phyloP scores from a whole-genome alignment of 257 asterid species.

The Nicotiana knightiana region DNA sequence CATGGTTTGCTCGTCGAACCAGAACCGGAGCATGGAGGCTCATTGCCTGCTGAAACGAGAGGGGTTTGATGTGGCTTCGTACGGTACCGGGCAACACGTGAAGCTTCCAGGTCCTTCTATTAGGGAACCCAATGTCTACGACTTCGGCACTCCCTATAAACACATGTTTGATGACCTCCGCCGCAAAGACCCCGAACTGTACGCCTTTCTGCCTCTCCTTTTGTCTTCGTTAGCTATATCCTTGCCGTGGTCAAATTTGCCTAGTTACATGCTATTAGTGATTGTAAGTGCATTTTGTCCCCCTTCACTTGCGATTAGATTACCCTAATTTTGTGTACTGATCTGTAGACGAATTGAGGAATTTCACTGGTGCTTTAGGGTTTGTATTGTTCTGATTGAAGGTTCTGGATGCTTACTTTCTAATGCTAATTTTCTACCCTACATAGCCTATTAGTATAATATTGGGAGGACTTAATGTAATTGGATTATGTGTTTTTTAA shows the following conservation, averaged over 20 bases:
- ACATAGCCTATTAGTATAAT: not conserved
- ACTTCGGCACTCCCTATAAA: conserved; percentile 93
- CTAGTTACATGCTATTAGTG: too few species aligned
- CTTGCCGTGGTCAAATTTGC: not conserved
- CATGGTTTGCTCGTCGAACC: conserved; percentile 97
- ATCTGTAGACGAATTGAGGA: not conserved
- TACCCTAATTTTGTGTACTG: not conserved
- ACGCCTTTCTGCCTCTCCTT: not conserved
- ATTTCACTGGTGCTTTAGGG: not conserved
- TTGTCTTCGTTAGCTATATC: not conserved
- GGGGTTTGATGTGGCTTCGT: conserved; percentile 85
- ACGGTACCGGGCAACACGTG: conserved; percentile 98
- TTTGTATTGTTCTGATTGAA: not conserved
- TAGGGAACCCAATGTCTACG: conserved; percentile 95
- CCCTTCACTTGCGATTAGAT: not conserved
- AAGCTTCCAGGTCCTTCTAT: conserved; percentile 99
- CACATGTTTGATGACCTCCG: conserved; percentile 97
- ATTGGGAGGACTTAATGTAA: not conserved
- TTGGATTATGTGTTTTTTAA: too few species aligned
- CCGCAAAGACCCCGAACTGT: conserved; percentile 92
- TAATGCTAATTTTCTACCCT: not conserved
- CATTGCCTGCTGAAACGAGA: conserved; percentile 78
- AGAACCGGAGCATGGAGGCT: conserved; percentile 99
- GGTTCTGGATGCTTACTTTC: not conserved
- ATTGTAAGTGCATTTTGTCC: too few species aligned